Evolutionary conservation across 768 basidiomycete species (phyloP).

Genomic region (Suillus paluster): DNA sequence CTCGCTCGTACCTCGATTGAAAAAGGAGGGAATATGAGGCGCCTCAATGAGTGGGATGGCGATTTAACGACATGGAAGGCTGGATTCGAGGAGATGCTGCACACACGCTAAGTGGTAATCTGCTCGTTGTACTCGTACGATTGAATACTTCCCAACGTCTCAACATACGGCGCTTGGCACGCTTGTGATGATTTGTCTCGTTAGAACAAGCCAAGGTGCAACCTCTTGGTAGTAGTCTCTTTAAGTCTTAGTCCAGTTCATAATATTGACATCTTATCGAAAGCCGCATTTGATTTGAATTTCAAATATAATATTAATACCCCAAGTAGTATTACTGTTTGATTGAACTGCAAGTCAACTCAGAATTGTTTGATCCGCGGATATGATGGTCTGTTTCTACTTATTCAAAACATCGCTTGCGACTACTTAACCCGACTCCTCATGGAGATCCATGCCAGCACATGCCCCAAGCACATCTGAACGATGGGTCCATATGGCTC

Average conservation of each 20-base stretch:
- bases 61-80: constrained; percentile 47
- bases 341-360: too few species aligned
- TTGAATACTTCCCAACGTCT: too few species aligned
- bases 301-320: too few species aligned
- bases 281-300: too few species aligned
- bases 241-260: too few species aligned
- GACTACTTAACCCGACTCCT: constrained; percentile 15
- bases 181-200: too few species aligned
- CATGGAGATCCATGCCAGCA: constrained; percentile 66
- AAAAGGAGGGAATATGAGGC: constrained; percentile 46
- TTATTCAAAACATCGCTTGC: not conserved
- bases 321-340: too few species aligned
- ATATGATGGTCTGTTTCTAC: constrained; percentile 56
- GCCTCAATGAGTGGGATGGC: constrained; percentile 55
- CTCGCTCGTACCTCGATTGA: constrained; percentile 23
- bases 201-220: too few species aligned
- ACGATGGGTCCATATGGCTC: constrained; percentile 83
- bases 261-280: too few species aligned
- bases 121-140: not conserved
- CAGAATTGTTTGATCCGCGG: too few species aligned
- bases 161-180: not conserved
- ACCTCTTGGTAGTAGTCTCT: too few species aligned
- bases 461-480: constrained; percentile 73
- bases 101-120: not conserved
- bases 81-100: constrained; percentile 15